phyloP scores from a whole-genome alignment of 2,329 filamentous ascomycete genomes.

The Arachnopeziza araneosa region DNA sequence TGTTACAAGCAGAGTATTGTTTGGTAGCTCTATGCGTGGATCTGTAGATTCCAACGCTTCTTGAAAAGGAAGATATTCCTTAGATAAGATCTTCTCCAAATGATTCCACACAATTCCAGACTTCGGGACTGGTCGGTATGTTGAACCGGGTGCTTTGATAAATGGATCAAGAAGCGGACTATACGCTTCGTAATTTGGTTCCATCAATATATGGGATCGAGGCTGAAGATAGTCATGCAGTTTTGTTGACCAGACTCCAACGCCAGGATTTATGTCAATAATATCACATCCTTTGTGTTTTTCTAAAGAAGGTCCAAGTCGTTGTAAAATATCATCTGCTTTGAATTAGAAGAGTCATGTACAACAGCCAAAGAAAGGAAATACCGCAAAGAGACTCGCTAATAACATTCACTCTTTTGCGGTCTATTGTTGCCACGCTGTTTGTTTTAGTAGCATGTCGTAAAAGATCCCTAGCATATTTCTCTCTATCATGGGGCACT shows the following conservation, averaged over 20 bases:
- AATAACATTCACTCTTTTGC: slow-evolving; percentile 46
- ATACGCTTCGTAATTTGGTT: slow-evolving; percentile 59
- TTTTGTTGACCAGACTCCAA: slow-evolving; percentile 71
- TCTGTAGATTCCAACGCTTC: slow-evolving; percentile 29
- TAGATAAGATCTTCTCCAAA: slow-evolving; percentile 47
- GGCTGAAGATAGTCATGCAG: slow-evolving; percentile 72
- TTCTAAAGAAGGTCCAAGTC: slow-evolving; percentile 62
- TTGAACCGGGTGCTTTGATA: slow-evolving; percentile 41
- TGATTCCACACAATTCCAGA: slow-evolving; percentile 57
- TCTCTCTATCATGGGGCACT: not conserved
- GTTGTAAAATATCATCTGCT: slow-evolving; percentile 43
- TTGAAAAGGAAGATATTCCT: slow-evolving; percentile 51
- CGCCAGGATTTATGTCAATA: slow-evolving; percentile 79
- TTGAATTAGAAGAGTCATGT: not conserved
- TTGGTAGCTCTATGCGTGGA: slow-evolving; percentile 43
- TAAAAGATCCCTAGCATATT: not conserved
- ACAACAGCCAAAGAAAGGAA: not conserved
- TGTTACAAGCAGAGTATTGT: slow-evolving; percentile 68
- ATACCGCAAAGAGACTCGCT: slow-evolving; percentile 42
- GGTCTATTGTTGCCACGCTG: slow-evolving; percentile 24
- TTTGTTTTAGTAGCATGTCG: not conserved
- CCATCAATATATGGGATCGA: slow-evolving; percentile 76
- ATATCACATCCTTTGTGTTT: slow-evolving; percentile 75
- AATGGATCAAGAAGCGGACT: slow-evolving; percentile 55
- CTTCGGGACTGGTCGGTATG: slow-evolving; percentile 46